Conservation (phyloP, 2,329 filamentous ascomycete genomes). For the Colletotrichum gloeosporioides region DNA sequence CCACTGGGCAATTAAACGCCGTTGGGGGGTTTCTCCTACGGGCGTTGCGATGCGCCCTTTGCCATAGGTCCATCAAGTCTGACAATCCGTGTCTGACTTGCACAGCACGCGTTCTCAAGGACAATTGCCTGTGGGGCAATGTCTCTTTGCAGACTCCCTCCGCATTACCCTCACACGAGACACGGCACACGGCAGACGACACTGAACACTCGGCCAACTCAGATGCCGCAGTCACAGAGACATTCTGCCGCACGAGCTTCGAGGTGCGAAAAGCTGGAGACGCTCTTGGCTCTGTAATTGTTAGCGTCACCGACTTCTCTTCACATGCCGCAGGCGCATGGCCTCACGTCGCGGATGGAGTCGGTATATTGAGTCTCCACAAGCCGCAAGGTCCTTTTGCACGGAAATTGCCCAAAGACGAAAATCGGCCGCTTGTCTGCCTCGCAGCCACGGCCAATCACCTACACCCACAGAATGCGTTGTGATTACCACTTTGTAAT, state of each 20-base stretch:
- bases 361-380: not conserved
- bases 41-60: not conserved
- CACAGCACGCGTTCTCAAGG: not conserved
- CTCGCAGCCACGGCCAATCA: not conserved
- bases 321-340: not conserved
- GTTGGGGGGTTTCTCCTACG: not conserved
- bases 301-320: conserved; percentile 14
- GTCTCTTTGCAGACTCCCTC: not conserved
- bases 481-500: not conserved
- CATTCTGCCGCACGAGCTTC: not conserved
- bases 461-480: not conserved
- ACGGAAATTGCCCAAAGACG: not conserved
- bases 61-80: not conserved
- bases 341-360: not conserved
- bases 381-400: not conserved
- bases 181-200: not conserved
- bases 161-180: not conserved
- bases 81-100: not conserved
- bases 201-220: not conserved
- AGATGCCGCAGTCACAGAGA: not conserved
- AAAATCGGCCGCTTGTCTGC: not conserved
- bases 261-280: not conserved
- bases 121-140: not conserved
- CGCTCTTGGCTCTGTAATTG: not conserved
- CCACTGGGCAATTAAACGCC: not conserved